These are phyloP conservation scores for Bipolaris victoriae DNA, from an alignment of 2,329 filamentous ascomycete genomes.

Conservation along the genomic window DNA sequence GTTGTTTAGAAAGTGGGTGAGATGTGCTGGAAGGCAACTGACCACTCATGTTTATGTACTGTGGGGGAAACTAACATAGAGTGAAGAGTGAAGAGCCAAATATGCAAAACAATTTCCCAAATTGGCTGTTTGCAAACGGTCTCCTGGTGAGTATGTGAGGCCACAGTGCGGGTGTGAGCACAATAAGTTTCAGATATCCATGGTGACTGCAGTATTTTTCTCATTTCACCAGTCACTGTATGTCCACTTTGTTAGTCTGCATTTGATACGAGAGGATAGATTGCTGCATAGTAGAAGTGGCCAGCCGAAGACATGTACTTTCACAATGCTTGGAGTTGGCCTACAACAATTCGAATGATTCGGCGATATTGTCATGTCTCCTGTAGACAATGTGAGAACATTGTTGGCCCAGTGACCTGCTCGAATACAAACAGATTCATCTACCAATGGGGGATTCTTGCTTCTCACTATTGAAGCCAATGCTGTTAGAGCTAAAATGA, in stretches of 20 bases:
- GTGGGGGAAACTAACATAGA: neutral
- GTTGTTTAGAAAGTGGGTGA: neutral
- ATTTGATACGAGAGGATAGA: neutral
- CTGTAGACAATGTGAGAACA: too few species aligned
- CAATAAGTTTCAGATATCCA: neutral
- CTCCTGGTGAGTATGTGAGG: neutral
- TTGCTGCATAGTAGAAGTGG: neutral
- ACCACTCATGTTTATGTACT: too few species aligned
- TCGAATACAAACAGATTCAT: too few species aligned
- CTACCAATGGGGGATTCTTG: too few species aligned
- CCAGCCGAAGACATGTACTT: neutral
- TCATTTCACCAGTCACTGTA: neutral
- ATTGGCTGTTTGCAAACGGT: slow-evolving; percentile 18
- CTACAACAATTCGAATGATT: neutral
- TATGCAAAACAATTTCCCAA: neutral
- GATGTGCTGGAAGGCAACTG: neutral
- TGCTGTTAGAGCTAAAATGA: too few species aligned
- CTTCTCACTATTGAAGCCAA: too few species aligned
- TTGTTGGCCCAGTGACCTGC: too few species aligned
- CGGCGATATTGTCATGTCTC: too few species aligned
- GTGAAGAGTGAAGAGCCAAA: neutral
- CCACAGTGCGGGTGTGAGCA: neutral
- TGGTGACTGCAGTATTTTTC: neutral
- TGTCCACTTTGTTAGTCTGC: too few species aligned
- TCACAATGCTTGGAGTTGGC: neutral